Percentiles rank a stretch among this genome's conserved stretches.
phyloP scores from a whole-genome alignment of 1,139 yeast species.

The Saccharomyces hybrid region DNA sequence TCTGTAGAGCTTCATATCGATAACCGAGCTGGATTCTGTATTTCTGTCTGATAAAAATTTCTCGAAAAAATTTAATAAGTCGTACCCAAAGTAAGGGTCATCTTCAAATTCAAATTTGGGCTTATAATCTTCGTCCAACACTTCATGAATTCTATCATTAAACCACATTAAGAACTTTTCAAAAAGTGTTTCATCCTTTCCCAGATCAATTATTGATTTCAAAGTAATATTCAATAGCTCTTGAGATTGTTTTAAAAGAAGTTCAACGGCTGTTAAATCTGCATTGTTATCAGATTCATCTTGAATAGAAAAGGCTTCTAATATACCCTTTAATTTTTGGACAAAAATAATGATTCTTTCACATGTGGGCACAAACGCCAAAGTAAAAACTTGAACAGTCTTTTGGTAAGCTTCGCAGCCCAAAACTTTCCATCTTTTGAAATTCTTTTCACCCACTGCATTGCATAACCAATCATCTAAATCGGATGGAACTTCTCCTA shows the following conservation, averaged over 20 bases:
- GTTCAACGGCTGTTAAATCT: constrained; percentile 3
- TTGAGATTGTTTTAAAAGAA: constrained; percentile 3
- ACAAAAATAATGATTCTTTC: constrained; percentile 52
- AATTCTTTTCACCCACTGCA: constrained; percentile 59
- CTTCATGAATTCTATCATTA: constrained; percentile 16
- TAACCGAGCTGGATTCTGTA: background rate
- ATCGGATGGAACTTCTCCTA: constrained; percentile 21
- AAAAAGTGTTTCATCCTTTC: constrained; percentile 7
- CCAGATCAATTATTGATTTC: constrained; percentile 3
- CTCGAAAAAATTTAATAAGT: constrained; percentile 8
- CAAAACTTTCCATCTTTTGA: constrained; percentile 48
- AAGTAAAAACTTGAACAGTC: constrained; percentile 17
- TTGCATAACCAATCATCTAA: constrained; percentile 44
- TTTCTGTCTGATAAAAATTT: constrained; percentile 3
- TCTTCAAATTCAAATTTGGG: constrained; percentile 8
- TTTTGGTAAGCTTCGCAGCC: constrained; percentile 33
- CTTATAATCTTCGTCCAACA: constrained; percentile 20
- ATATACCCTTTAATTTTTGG: constrained; percentile 39
- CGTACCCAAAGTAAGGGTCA: constrained; percentile 7
- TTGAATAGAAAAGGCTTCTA: constrained; percentile 8
- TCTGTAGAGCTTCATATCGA: background rate
- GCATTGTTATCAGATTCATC: constrained; percentile 1
- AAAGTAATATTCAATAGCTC: constrained; percentile 5
- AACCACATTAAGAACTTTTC: constrained; percentile 20
- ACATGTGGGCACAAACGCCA: constrained; percentile 43